Conservation (phyloP, 2,329 filamentous ascomycete genomes). For the Shiraia bambusicola region DNA sequence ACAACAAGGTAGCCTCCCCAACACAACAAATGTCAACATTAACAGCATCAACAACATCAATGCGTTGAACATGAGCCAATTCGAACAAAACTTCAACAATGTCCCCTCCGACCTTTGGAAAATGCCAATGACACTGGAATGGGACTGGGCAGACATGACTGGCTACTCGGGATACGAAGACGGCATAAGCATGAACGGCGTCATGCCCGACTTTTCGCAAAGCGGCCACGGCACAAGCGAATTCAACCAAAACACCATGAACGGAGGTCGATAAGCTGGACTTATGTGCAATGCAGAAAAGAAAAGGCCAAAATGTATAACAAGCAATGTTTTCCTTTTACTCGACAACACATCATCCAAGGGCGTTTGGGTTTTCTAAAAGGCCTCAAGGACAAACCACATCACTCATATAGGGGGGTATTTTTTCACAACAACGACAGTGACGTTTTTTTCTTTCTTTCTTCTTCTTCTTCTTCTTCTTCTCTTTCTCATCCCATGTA, state of each 20-base stretch:
- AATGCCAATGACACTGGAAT: slow-evolving; percentile 93
- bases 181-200: slow-evolving; percentile 43
- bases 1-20: slow-evolving; percentile 25
- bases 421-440: background rate
- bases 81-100: slow-evolving; percentile 72
- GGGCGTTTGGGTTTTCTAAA: too few relatives aligned
- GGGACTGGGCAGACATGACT: slow-evolving; percentile 68
- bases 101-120: slow-evolving; percentile 93
- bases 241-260: slow-evolving; percentile 38
- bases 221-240: slow-evolving; percentile 35
- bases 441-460: background rate
- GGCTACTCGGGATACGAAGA: slow-evolving; percentile 40
- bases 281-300: too few relatives aligned
- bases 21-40: slow-evolving; percentile 24
- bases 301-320: too few relatives aligned
- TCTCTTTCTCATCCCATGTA: too few relatives aligned
- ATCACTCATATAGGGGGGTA: background rate
- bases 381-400: background rate
- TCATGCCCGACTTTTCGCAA: slow-evolving; percentile 36
- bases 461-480: too few relatives aligned
- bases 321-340: background rate
- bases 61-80: slow-evolving; percentile 49
- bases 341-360: background rate
- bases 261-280: slow-evolving; percentile 22
- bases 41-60: slow-evolving; percentile 30